A percentile compares a stretch with the other conserved stretches of the same genome.
These are phyloP conservation scores for Rhizophagus clarus DNA, from an alignment of 192 early-diverging fungal genomes.

Conservation along the genomic window DNA sequence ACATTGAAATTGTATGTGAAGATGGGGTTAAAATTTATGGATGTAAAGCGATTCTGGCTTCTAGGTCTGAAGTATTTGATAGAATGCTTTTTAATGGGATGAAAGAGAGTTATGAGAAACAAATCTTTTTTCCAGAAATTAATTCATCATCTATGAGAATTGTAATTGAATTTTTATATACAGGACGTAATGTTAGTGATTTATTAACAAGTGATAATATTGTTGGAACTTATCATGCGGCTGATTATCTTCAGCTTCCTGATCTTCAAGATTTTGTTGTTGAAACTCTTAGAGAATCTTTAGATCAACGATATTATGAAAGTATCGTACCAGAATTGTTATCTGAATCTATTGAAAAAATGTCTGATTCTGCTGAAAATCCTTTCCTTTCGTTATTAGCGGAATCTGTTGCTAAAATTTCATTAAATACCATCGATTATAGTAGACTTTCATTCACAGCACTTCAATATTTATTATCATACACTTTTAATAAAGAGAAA, in stretches of 20 bases:
- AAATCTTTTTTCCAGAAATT: slow-evolving; percentile 6
- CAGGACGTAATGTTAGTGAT: not conserved
- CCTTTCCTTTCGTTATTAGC: not conserved
- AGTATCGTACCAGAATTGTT: not conserved
- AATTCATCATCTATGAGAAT: not conserved
- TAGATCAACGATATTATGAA: not conserved
- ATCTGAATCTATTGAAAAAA: not conserved
- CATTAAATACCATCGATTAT: slow-evolving; percentile 2
- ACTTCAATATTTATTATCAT: slow-evolving; percentile 2
- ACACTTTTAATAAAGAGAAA: slow-evolving; percentile 11
- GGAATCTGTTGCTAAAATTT: not conserved
- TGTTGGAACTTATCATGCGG: not conserved
- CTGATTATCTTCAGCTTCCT: slow-evolving; percentile 16
- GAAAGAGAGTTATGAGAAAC: slow-evolving; percentile 18
- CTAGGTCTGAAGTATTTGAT: slow-evolving; percentile 10
- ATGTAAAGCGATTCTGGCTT: not conserved
- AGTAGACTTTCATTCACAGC: not conserved
- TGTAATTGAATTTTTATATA: slow-evolving; percentile 22
- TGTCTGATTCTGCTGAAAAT: not conserved
- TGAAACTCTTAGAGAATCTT: not conserved
- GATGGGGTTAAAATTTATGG: not conserved
- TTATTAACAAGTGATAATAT: not conserved
- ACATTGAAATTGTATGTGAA: not conserved
- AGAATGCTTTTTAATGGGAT: slow-evolving; percentile 24
- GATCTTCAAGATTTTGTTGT: slow-evolving; percentile 3